A percentile compares a stretch with the other conserved stretches of the same genome.
Conservation (phyloP, 768 basidiomycete genomes). For the Lyophyllum shimeji region DNA sequence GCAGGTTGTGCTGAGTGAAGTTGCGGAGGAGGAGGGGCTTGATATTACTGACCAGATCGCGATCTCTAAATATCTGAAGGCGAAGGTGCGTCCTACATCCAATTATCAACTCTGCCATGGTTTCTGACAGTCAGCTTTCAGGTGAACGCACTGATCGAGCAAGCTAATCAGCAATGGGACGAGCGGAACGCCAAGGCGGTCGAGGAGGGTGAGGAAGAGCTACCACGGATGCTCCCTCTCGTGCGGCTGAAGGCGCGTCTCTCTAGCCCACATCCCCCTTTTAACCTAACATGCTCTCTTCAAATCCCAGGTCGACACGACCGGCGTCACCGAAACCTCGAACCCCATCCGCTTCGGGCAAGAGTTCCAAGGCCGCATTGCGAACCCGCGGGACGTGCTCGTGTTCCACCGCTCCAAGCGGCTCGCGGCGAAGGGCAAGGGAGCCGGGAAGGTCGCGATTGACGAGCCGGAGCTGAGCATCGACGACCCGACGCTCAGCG, state of each 20-base stretch:
- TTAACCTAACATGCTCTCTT: background rate
- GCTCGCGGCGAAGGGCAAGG: conserved; percentile 38
- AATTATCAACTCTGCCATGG: background rate
- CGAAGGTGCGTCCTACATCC: conserved; percentile 43
- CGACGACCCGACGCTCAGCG: conserved; percentile 67
- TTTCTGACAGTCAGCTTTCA: conserved; percentile 23
- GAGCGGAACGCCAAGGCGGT: conserved; percentile 65
- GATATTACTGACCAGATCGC: conserved; percentile 81
- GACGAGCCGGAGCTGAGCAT: conserved; percentile 82
- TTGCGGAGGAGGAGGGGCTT: conserved; percentile 73
- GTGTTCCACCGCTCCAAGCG: conserved; percentile 87
- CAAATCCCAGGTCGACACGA: conserved; percentile 76
- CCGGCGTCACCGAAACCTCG: conserved; percentile 86
- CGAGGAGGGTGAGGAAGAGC: conserved; percentile 59
- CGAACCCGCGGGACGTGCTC: conserved; percentile 93
- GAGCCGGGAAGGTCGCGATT: conserved; percentile 63
- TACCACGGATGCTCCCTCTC: conserved; percentile 79
- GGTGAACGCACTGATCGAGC: conserved; percentile 78
- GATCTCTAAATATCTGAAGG: conserved; percentile 78
- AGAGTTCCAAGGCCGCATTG: conserved; percentile 86
- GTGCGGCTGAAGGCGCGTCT: conserved; percentile 72
- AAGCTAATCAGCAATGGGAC: conserved; percentile 78
- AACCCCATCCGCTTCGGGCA: conserved; percentile 98
- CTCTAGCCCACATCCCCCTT: background rate
- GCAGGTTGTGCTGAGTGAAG: conserved; percentile 72